A percentile compares a stretch with the other conserved stretches of the same genome.
Conservation (phyloP, 352 stramenopile genomes). For the Phytophthora sp. region DNA sequence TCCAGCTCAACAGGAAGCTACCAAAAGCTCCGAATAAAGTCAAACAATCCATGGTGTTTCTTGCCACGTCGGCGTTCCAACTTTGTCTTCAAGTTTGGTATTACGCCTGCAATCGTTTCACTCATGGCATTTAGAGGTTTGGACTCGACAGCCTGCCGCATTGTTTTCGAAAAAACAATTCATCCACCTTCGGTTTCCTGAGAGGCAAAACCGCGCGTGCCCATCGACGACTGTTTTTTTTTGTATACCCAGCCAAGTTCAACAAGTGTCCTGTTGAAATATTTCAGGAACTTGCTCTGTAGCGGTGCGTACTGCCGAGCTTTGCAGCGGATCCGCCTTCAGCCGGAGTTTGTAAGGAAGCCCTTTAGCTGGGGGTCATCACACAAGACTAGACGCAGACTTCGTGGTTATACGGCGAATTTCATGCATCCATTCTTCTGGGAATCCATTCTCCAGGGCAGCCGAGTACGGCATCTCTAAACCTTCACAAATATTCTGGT, state of each 20-base stretch:
- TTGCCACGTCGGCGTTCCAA: background rate
- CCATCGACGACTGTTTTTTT: constrained; percentile 1
- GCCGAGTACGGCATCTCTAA: background rate
- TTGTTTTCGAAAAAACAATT: too few species aligned
- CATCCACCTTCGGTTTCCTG: background rate
- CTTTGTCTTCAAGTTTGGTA: constrained; percentile 21
- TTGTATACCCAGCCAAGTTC: constrained; percentile 16
- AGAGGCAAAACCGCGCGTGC: constrained; percentile 1
- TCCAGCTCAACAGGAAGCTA: constrained; percentile 14
- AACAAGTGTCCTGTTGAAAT: constrained; percentile 12
- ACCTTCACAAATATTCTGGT: too few species aligned
- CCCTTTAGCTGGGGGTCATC: constrained; percentile 13
- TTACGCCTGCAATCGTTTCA: constrained; percentile 12
- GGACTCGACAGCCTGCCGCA: constrained; percentile 6
- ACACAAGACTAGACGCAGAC: constrained; percentile 1
- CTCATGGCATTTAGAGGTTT: constrained; percentile 20
- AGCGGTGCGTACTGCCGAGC: constrained; percentile 14
- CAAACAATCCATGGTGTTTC: constrained; percentile 18
- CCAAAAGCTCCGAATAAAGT: constrained; percentile 35
- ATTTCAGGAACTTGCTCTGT: constrained; percentile 17
- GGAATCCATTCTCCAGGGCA: constrained; percentile 7
- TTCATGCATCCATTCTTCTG: background rate
- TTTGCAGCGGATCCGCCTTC: constrained; percentile 12
- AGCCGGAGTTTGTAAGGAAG: constrained; percentile 6
- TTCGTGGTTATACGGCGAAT: constrained; percentile 1